Percentiles rank a stretch among this genome's conserved stretches.
Conservation (phyloP, 495 filamentous ascomycete genomes). For the Aspergillus conjunctus region DNA sequence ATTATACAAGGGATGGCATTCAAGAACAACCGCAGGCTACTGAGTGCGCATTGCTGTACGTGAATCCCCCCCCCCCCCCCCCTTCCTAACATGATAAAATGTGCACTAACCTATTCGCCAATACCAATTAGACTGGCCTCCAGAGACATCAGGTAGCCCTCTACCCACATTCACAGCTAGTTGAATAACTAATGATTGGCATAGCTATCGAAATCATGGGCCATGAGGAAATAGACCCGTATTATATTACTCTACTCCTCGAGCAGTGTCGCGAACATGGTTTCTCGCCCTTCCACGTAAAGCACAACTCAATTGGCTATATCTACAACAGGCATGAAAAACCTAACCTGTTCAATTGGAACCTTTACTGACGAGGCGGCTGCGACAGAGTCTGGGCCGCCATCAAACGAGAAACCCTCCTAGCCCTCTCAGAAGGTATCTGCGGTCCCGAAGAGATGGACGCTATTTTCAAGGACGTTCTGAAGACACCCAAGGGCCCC, state of each 20-base stretch:
- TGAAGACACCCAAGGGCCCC: slow-evolving; percentile 39
- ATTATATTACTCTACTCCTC: slow-evolving; percentile 30
- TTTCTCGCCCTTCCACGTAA: slow-evolving; percentile 42
- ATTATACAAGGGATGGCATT: slow-evolving; percentile 35
- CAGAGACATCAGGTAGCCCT: slow-evolving; percentile 37
- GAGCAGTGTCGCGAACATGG: slow-evolving; percentile 34
- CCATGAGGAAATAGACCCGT: slow-evolving; percentile 30
- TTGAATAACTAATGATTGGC: neutral
- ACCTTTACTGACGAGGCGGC: neutral
- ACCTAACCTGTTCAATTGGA: neutral
- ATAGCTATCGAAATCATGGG: slow-evolving; percentile 47
- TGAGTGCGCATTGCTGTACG: slow-evolving; percentile 43
- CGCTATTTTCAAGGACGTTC: slow-evolving; percentile 41
- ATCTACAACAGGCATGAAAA: slow-evolving; percentile 41
- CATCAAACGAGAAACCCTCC: slow-evolving; percentile 43
- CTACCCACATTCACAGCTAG: neutral
- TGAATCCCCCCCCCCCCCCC: too few species aligned
- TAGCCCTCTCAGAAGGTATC: slow-evolving; percentile 36
- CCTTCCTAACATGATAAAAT: neutral
- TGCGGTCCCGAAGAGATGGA: slow-evolving; percentile 39
- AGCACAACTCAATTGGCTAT: slow-evolving; percentile 38
- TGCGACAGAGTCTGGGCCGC: slow-evolving; percentile 42
- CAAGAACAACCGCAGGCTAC: slow-evolving; percentile 26
- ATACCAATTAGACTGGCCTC: slow-evolving; percentile 40
- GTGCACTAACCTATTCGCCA: neutral